A percentile compares a stretch with the other conserved stretches of the same genome.
Evolutionary conservation across 2,329 filamentous ascomycete genomes (phyloP).

Genomic region (Phialophora expanda): DNA sequence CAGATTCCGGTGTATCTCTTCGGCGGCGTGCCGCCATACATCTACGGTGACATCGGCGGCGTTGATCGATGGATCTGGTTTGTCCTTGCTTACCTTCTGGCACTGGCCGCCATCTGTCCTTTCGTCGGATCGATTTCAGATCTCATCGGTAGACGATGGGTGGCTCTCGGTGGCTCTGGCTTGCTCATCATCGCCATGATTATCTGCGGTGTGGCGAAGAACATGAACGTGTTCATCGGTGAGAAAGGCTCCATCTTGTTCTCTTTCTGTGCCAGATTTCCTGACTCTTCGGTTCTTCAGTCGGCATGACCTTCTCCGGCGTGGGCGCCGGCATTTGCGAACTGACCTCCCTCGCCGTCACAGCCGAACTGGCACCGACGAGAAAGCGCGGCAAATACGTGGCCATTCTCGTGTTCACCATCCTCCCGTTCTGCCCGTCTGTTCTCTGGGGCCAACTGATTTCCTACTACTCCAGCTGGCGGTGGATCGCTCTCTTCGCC

Average conservation of each 20-base stretch:
- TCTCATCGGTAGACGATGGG: constrained; percentile 65
- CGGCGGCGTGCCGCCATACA: constrained; percentile 58
- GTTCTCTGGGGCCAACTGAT: constrained; percentile 67
- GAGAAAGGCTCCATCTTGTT: constrained; percentile 33
- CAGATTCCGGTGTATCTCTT: constrained; percentile 64
- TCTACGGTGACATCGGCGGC: constrained; percentile 67
- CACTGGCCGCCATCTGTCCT: constrained; percentile 62
- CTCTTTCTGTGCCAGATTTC: constrained; percentile 5
- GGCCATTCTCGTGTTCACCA: constrained; percentile 64
- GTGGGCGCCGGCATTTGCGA: constrained; percentile 71
- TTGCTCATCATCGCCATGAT: constrained; percentile 65
- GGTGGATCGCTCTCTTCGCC: constrained; percentile 51
- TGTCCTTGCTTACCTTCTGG: constrained; percentile 59
- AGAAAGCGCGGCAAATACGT: constrained; percentile 69
- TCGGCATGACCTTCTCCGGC: constrained; percentile 64
- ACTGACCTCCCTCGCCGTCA: constrained; percentile 70
- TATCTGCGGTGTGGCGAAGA: constrained; percentile 61
- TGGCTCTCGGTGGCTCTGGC: constrained; percentile 60
- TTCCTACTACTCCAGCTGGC: constrained; percentile 52
- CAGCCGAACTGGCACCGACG: constrained; percentile 70
- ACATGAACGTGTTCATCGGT: constrained; percentile 68
- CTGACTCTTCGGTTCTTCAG: constrained; percentile 42
- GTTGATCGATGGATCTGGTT: constrained; percentile 67
- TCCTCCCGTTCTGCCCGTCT: constrained; percentile 66
- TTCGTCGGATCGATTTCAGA: constrained; percentile 71